Evolutionary conservation across 441 rosid species (phyloP).

Genomic region (Bocquillonia castaneifolia): DNA sequence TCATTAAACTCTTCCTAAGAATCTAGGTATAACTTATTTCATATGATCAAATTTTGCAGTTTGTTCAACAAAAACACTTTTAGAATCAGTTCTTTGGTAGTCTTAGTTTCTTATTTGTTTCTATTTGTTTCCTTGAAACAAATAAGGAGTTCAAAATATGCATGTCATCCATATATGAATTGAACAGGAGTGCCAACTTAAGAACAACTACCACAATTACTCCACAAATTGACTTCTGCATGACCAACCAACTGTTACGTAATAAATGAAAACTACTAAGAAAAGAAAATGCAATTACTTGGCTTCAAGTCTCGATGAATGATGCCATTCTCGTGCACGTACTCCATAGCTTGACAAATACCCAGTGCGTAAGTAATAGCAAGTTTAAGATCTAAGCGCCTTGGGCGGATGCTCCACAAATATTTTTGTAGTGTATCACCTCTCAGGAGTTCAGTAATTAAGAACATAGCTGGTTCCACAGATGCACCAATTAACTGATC

Average conservation of each 20-base stretch:
- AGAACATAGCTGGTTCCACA: slow-evolving; percentile 46
- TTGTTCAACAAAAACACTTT: not conserved
- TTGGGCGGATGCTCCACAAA: slow-evolving; percentile 44
- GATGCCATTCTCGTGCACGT: slow-evolving; percentile 57
- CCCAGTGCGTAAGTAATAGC: slow-evolving; percentile 48
- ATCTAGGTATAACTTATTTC: not conserved
- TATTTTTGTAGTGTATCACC: slow-evolving; percentile 47
- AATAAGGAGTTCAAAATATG: not conserved
- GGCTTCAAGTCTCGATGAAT: slow-evolving; percentile 78
- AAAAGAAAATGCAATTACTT: slow-evolving; percentile 31
- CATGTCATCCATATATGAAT: not conserved
- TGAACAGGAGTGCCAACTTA: not conserved
- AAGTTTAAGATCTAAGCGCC: slow-evolving; percentile 32
- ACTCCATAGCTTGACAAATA: slow-evolving; percentile 63
- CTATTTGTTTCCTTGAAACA: not conserved
- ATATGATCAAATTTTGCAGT: not conserved
- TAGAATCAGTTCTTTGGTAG: not conserved
- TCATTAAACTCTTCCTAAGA: not conserved
- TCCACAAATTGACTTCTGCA: not conserved
- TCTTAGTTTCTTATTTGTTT: not conserved
- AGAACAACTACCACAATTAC: not conserved
- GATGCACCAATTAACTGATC: slow-evolving; percentile 58
- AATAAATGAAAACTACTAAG: not conserved
- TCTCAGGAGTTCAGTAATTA: slow-evolving; percentile 53
- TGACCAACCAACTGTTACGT: not conserved